Evolutionary conservation across 768 basidiomycete species (phyloP).

Genomic region (Glaciozyma antarctica): DNA sequence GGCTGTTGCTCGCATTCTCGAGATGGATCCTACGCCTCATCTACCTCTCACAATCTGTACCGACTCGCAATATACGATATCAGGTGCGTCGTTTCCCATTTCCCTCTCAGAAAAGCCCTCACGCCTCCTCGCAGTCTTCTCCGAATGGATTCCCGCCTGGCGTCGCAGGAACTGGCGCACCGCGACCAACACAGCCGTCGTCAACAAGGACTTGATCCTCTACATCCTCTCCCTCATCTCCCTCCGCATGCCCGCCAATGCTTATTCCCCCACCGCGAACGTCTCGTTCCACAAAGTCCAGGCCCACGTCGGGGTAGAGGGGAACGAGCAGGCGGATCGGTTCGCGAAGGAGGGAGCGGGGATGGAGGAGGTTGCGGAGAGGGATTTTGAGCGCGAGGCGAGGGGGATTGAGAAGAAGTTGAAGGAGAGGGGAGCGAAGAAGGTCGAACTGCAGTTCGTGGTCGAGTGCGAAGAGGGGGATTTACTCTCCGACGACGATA

Average conservation of each 20-base stretch:
- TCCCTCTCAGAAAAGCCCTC: too few species aligned
- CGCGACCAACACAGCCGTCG: constrained; percentile 51
- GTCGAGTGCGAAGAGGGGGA: constrained; percentile 14
- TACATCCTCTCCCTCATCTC: constrained; percentile 53
- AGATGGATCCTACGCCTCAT: constrained; percentile 52
- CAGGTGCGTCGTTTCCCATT: constrained; percentile 47
- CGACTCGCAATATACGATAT: constrained; percentile 74
- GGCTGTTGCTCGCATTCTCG: constrained; percentile 76
- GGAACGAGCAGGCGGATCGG: constrained; percentile 79
- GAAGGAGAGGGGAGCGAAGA: neutral
- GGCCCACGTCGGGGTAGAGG: constrained; percentile 64
- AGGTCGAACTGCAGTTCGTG: constrained; percentile 13
- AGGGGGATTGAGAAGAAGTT: constrained; percentile 14
- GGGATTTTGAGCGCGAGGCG: constrained; percentile 43
- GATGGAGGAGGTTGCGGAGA: constrained; percentile 45
- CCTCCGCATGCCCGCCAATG: constrained; percentile 16
- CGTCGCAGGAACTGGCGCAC: constrained; percentile 43
- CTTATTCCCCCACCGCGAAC: constrained; percentile 40
- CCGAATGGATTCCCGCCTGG: constrained; percentile 26
- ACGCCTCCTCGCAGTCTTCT: constrained; percentile 15
- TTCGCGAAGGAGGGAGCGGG: constrained; percentile 56
- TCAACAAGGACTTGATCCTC: constrained; percentile 61
- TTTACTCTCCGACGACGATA: neutral
- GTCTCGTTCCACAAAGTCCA: constrained; percentile 63
- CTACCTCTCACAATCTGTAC: constrained; percentile 63